A percentile compares a stretch with the other conserved stretches of the same genome.
Conservation (phyloP, 2,329 filamentous ascomycete genomes). For the Xylaria sp. region DNA sequence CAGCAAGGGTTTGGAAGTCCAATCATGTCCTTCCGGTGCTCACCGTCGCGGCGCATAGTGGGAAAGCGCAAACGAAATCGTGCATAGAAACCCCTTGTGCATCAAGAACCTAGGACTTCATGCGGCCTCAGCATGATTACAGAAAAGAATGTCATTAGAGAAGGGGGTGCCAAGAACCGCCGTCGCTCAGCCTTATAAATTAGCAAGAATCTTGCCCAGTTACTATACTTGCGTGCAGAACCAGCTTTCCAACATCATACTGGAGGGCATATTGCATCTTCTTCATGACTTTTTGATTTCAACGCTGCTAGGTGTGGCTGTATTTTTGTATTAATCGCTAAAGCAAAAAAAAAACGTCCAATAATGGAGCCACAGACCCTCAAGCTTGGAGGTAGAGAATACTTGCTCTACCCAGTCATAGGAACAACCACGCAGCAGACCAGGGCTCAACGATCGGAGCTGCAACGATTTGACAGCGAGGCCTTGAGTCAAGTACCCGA, state of each 20-base stretch:
- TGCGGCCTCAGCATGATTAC: background rate
- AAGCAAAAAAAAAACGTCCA: too few species aligned
- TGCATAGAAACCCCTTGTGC: background rate
- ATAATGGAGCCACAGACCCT: background rate
- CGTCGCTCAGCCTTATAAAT: background rate
- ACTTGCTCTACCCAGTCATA: background rate
- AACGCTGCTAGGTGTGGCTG: background rate
- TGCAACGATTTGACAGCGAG: background rate
- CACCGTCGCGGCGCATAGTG: background rate
- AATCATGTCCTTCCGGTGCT: background rate
- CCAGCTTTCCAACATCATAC: background rate
- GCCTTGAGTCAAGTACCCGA: background rate
- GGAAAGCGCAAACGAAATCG: background rate
- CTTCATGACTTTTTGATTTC: background rate
- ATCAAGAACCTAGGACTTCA: background rate
- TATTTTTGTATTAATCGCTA: background rate
- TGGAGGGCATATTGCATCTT: background rate
- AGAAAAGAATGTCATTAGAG: background rate
- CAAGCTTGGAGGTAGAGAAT: constrained; percentile 1
- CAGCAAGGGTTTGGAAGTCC: background rate
- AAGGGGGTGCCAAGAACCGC: background rate
- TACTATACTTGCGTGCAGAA: background rate
- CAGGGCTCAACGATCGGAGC: background rate
- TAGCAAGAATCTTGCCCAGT: background rate
- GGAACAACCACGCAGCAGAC: background rate